Conservation (phyloP, 2,329 filamentous ascomycete species). For the Colletotrichum horii region DNA sequence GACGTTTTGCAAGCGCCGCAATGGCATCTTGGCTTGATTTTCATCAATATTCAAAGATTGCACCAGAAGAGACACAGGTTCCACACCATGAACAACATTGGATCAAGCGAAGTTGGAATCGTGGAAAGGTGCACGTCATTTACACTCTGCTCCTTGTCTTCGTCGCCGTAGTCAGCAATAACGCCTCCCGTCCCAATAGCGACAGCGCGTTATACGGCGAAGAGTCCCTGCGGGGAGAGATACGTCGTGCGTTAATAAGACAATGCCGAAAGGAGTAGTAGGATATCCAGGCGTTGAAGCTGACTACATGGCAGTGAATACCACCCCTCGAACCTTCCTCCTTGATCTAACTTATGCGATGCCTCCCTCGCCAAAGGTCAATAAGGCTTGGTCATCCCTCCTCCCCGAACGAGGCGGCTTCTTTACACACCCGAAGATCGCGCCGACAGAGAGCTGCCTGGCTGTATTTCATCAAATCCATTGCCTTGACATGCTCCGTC, state of each 20-base stretch:
- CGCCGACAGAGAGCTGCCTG: background rate
- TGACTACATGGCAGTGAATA: background rate
- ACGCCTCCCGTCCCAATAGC: background rate
- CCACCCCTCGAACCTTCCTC: background rate
- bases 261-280: background rate
- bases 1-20: background rate
- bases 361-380: background rate
- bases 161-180: background rate
- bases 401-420: background rate
- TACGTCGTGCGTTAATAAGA: background rate
- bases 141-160: background rate
- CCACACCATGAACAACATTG: background rate
- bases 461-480: background rate
- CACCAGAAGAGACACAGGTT: background rate
- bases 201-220: background rate
- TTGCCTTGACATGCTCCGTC: background rate
- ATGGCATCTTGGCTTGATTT: background rate
- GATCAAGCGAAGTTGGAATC: background rate
- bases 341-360: background rate
- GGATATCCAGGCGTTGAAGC: background rate
- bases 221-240: background rate
- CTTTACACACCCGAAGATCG: background rate
- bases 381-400: background rate
- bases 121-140: background rate
- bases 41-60: background rate